Conservation (phyloP, 768 basidiomycete genomes). For the Phlegmacium glaucopus region DNA sequence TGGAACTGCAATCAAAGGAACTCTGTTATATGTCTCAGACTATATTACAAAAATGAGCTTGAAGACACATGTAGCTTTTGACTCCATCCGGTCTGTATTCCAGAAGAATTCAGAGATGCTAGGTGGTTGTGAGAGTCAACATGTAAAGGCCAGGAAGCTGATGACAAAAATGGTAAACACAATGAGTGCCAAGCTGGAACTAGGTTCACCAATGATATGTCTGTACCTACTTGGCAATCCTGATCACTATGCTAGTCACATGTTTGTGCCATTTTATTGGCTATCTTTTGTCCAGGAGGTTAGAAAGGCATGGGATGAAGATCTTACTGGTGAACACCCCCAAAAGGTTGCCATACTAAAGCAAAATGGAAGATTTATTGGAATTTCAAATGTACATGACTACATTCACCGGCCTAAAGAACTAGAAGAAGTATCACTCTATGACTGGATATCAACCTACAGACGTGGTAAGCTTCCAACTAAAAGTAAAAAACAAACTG, state of each 20-base stretch:
- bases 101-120: constrained; percentile 15
- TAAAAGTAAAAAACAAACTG: too few species aligned
- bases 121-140: not conserved
- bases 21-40: constrained; percentile 33
- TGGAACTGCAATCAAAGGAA: too few species aligned
- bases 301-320: not conserved
- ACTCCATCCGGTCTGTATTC: constrained; percentile 21
- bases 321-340: too few species aligned
- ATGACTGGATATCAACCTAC: constrained; percentile 23
- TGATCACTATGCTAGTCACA: constrained; percentile 30
- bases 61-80: constrained; percentile 32
- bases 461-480: not conserved
- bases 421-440: constrained; percentile 19
- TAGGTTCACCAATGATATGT: constrained; percentile 29
- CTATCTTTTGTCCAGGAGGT: constrained; percentile 4
- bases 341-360: constrained; percentile 20
- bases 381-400: constrained; percentile 17
- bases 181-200: constrained; percentile 25
- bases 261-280: constrained; percentile 28
- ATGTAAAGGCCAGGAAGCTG: constrained; percentile 8
- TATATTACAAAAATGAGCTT: constrained; percentile 33
- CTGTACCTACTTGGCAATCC: constrained; percentile 28
- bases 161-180: constrained; percentile 20
- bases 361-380: constrained; percentile 12
- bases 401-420: constrained; percentile 18